Percentiles rank a stretch among this genome's conserved stretches.
These are phyloP conservation scores for Macrolepiota fuliginosa DNA, from an alignment of 768 basidiomycete species.

Conservation along the genomic window DNA sequence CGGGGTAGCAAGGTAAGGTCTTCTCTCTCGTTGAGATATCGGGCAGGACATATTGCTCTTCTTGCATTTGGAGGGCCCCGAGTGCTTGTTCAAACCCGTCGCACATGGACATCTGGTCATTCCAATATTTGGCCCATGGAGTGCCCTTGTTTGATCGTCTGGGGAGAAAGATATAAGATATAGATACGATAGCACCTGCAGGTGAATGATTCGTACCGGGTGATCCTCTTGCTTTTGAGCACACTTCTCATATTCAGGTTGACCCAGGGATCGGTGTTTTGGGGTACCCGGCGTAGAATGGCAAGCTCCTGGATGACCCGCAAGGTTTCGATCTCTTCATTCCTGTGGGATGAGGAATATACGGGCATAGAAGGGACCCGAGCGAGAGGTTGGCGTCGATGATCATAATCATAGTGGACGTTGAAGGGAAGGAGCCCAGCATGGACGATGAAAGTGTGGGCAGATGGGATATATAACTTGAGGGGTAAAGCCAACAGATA, in stretches of 20 bases:
- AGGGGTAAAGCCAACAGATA: slow-evolving; percentile 79
- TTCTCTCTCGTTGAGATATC: slow-evolving; percentile 18
- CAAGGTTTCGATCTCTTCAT: slow-evolving; percentile 24
- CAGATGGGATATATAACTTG: slow-evolving; percentile 67
- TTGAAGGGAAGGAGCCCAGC: slow-evolving; percentile 80
- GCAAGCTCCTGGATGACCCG: slow-evolving; percentile 65
- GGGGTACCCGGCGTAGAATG: slow-evolving; percentile 65
- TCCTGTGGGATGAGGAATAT: neutral
- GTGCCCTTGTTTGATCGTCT: slow-evolving; percentile 42
- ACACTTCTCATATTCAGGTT: slow-evolving; percentile 71
- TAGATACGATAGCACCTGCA: slow-evolving; percentile 11
- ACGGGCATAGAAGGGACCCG: slow-evolving; percentile 43
- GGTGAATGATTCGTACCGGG: slow-evolving; percentile 31
- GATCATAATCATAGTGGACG: slow-evolving; percentile 45
- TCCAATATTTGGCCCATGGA: slow-evolving; percentile 81
- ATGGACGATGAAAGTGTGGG: slow-evolving; percentile 79
- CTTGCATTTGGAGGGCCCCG: slow-evolving; percentile 4
- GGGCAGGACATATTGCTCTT: neutral
- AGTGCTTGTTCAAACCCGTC: slow-evolving; percentile 38
- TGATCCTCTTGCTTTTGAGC: slow-evolving; percentile 35
- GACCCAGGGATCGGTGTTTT: slow-evolving; percentile 78
- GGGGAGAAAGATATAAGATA: neutral
- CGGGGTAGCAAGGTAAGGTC: slow-evolving; percentile 61
- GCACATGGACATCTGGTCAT: slow-evolving; percentile 58
- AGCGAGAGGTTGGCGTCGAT: slow-evolving; percentile 69